A percentile compares a stretch with the other conserved stretches of the same genome.
Conservation (phyloP, 192 early-diverging fungal species). For the Backusella circina region DNA sequence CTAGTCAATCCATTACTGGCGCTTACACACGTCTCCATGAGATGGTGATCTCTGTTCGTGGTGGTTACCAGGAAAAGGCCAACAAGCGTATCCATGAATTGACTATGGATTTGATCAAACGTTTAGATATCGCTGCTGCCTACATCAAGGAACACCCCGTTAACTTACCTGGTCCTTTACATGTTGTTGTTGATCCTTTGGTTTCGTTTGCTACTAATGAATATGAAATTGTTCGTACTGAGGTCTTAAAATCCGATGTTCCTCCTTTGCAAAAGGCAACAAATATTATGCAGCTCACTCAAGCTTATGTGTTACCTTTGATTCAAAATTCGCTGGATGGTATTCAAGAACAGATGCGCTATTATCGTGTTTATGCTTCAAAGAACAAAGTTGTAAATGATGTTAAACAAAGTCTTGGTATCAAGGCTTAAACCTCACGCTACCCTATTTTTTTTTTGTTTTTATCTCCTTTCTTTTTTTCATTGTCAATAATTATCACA, state of each 20-base stretch:
- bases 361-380: conserved; percentile 22
- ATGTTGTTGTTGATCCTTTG: conserved; percentile 40
- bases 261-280: conserved; percentile 51
- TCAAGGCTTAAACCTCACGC: background rate
- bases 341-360: conserved; percentile 35
- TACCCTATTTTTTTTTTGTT: background rate
- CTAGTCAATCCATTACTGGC: conserved; percentile 14
- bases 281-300: conserved; percentile 47
- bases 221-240: conserved; percentile 44
- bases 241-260: conserved; percentile 40
- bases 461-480: background rate
- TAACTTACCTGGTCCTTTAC: conserved; percentile 40
- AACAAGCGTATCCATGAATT: conserved; percentile 26
- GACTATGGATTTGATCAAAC: conserved; percentile 26
- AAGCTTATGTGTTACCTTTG: conserved; percentile 45
- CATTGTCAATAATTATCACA: background rate
- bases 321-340: conserved; percentile 39
- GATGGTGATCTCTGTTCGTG: conserved; percentile 3
- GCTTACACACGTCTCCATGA: conserved; percentile 19
- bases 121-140: conserved; percentile 34
- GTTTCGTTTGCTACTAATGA: conserved; percentile 42
- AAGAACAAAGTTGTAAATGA: conserved; percentile 22
- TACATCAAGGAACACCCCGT: conserved; percentile 44
- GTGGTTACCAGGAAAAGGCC: conserved; percentile 12
- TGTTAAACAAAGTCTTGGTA: conserved; percentile 11